A percentile compares a stretch with the other conserved stretches of the same genome.
Evolutionary conservation across 2,329 filamentous ascomycete species (phyloP).

Genomic region (Aspergillus fructus): DNA sequence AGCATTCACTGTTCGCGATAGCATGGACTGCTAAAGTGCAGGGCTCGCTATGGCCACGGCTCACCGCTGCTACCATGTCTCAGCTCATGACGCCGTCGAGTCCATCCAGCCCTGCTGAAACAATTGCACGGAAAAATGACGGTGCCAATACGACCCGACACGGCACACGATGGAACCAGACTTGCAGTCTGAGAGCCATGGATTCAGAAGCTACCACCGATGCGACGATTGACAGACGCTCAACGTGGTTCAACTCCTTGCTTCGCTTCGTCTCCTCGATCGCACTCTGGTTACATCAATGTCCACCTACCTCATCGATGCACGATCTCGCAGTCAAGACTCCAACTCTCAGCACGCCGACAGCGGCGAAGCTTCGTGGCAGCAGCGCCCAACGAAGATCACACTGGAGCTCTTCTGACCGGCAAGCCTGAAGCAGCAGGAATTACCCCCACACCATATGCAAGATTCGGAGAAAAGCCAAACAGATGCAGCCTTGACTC

Average conservation of each 20-base stretch:
- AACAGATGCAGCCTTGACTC: background rate
- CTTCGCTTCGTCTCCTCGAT: background rate
- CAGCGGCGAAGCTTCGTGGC: constrained; percentile 2
- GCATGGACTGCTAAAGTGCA: too few relatives aligned
- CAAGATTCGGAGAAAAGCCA: background rate
- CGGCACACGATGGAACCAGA: background rate
- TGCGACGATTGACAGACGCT: background rate
- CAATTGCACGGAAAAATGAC: background rate
- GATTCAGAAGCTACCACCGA: background rate
- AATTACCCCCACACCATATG: constrained; percentile 2
- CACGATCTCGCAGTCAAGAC: background rate
- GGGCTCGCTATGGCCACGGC: background rate
- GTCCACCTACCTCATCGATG: background rate
- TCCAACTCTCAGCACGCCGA: background rate
- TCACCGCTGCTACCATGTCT: background rate
- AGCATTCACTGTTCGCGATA: too few relatives aligned
- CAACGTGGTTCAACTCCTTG: background rate
- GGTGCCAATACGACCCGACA: background rate
- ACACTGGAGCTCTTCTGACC: background rate
- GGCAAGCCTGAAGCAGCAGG: constrained; percentile 3
- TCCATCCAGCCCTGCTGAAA: background rate
- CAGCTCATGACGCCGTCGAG: constrained; percentile 5
- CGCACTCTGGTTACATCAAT: background rate
- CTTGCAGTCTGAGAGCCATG: background rate
- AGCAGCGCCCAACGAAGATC: constrained; percentile 4